Base-by-base conservation (phyloP, 2,329 filamentous ascomycete species). In the Ophiocordyceps camponoti-floridani region DNA sequence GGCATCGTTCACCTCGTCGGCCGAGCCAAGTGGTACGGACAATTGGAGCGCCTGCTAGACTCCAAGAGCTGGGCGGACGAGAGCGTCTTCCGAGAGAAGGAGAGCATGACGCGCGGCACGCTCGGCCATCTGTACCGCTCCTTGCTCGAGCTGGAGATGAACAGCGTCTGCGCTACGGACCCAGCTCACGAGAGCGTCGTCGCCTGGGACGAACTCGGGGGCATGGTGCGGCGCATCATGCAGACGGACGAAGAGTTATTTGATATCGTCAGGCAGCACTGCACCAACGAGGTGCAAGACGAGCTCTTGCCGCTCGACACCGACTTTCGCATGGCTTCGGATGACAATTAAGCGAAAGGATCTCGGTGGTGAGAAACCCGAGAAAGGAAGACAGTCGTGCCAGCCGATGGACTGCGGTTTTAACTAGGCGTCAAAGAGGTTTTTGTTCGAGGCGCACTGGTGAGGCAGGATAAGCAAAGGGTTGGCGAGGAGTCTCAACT, bases 121-220 rank as follows among this genome's bases (percentile, higher is more conserved):
- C 45, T 63, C 10, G 19, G 56, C 1, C 48, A 49, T 4, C 48
- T 62, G 6, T 61, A 59, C 48, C 54, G 58, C 18, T 52, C 49
- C 13, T 52, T 62, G 4, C 53, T 63, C 26, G 61, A 63, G 46
- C 58, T 61, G 44, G 60, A 63, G 50, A 63, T 63, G 61, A 63
- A 62, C 44, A 59, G 57, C 50, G 57, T 63, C 10, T 63, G 60
- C 47, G 61, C 61, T 6, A 52, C 60, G 59, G 62, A 63, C 42
- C 51, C 54, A 26, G 59, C 55, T 0, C 60, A 59, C 3, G 59
- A 58, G 45, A 61, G 63, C 38, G 57, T 62, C 10, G 59, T 63
- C 23, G 52, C 56, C 41, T 63, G 61, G 60, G 48, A 56, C 27
- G 55, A 50, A 30, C 51, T 62, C 45, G 50, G 47, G 23, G 45